phyloP scores from a whole-genome alignment of 805 yeast genomes.

The Ogataea zsoltii region DNA sequence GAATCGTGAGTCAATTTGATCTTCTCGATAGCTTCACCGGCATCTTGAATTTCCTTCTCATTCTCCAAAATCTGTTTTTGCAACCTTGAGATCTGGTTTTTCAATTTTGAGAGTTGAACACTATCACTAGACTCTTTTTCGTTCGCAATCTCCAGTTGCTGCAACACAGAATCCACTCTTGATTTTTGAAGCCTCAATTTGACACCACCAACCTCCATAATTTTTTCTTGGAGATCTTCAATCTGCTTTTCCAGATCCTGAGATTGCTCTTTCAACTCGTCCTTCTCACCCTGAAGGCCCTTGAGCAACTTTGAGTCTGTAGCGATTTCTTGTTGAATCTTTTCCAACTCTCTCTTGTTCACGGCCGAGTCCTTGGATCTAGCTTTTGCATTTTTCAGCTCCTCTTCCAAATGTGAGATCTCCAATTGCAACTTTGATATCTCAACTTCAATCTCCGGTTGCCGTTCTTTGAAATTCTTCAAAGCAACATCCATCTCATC shows the following conservation, averaged over 20 bases:
- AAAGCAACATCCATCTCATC: slow-evolving; percentile 62
- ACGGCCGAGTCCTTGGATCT: slow-evolving; percentile 41
- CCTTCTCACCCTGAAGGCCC: slow-evolving; percentile 28
- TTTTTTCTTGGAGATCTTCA: slow-evolving; percentile 63
- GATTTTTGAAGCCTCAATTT: slow-evolving; percentile 76
- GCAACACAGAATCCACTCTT: slow-evolving; percentile 73
- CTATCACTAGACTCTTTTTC: slow-evolving; percentile 60
- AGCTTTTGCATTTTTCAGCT: slow-evolving; percentile 46
- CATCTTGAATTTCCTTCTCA: slow-evolving; percentile 44
- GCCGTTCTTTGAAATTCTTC: slow-evolving; percentile 56
- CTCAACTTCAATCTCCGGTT: slow-evolving; percentile 67
- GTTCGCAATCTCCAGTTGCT: slow-evolving; percentile 59
- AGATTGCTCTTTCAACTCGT: slow-evolving; percentile 52
- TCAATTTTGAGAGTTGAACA: slow-evolving; percentile 57
- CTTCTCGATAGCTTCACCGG: slow-evolving; percentile 36
- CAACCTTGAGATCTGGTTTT: slow-evolving; percentile 61
- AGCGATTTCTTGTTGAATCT: slow-evolving; percentile 17
- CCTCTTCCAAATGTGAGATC: slow-evolving; percentile 57
- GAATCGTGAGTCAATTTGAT: slow-evolving; percentile 33
- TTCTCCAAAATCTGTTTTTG: slow-evolving; percentile 47
- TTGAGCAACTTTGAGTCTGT: slow-evolving; percentile 36
- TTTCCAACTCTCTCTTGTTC: slow-evolving; percentile 18
- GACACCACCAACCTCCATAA: slow-evolving; percentile 91
- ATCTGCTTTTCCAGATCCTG: slow-evolving; percentile 57
- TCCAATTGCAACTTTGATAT: slow-evolving; percentile 64